These are phyloP conservation scores for Nicotiana tomentosiformis DNA, from an alignment of 257 asterid species.

Conservation along the genomic window DNA sequence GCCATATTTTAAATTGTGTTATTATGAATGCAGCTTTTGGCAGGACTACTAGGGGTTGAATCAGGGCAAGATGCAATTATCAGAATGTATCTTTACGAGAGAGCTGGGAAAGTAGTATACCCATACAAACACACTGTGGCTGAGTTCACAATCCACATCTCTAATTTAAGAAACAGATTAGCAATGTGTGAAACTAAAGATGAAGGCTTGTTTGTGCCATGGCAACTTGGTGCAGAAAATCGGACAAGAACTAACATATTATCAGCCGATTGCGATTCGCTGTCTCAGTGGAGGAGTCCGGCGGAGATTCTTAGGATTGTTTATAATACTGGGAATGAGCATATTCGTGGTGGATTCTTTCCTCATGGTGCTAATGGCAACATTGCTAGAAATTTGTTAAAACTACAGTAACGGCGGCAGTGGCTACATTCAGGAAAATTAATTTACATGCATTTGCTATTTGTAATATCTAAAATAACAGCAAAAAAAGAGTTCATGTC, in stretches of 20 bases:
- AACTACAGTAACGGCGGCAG: background rate
- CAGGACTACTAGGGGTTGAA: conserved; percentile 47
- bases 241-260: conserved; percentile 33
- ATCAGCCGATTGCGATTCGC: conserved; percentile 37
- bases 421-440: too few species aligned
- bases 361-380: conserved; percentile 42
- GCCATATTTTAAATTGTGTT: background rate
- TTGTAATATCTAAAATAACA: too few species aligned
- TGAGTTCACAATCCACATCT: conserved; percentile 36
- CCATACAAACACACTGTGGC: conserved; percentile 43
- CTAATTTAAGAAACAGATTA: conserved; percentile 34
- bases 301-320: conserved; percentile 32
- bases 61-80: conserved; percentile 56
- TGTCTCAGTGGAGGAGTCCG: conserved; percentile 35
- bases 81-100: conserved; percentile 33
- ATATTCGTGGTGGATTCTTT: conserved; percentile 35
- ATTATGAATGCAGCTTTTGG: conserved; percentile 26
- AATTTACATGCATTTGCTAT: too few species aligned
- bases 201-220: conserved; percentile 42
- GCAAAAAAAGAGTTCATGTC: too few species aligned
- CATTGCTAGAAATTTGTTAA: background rate
- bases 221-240: conserved; percentile 35
- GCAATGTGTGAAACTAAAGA: conserved; percentile 42
- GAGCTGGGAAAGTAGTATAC: conserved; percentile 20
- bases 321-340: conserved; percentile 33